A percentile compares a stretch with the other conserved stretches of the same genome.
Evolutionary conservation across 176 grass and related monocot species (phyloP).

Genomic region (Lolium multiflorum): DNA sequence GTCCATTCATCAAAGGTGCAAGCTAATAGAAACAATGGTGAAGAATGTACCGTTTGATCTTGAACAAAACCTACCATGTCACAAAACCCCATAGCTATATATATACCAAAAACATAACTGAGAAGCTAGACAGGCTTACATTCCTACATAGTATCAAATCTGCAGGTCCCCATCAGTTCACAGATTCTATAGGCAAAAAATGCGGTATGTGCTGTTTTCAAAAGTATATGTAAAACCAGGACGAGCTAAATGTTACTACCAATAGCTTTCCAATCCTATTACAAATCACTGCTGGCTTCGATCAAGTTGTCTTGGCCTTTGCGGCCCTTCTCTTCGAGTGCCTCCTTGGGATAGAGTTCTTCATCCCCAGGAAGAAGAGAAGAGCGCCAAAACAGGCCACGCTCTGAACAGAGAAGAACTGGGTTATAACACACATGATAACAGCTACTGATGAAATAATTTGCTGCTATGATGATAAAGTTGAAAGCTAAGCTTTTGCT

Average conservation of each 20-base stretch:
- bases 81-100: background rate
- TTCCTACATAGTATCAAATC: constrained; percentile 47
- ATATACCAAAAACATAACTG: constrained; percentile 18
- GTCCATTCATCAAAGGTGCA: no score
- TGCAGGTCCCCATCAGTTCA: constrained; percentile 38
- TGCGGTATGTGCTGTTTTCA: constrained; percentile 46
- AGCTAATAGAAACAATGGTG: no score
- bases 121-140: background rate
- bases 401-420: constrained; percentile 56
- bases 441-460: background rate
- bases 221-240: constrained; percentile 50
- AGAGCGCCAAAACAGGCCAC: constrained; percentile 81
- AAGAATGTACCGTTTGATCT: constrained; percentile 12
- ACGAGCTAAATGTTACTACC: constrained; percentile 26
- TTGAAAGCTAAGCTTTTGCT: background rate
- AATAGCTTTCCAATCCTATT: constrained; percentile 39
- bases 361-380: constrained; percentile 91
- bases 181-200: constrained; percentile 55
- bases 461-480: background rate
- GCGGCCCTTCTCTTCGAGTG: constrained; percentile 65
- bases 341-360: constrained; percentile 82
- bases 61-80: constrained; percentile 32
- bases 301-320: constrained; percentile 74
- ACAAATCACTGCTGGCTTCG: constrained; percentile 26
- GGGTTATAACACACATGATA: background rate